Evolutionary conservation across 1,139 yeast species (phyloP).

Genomic region (Hanseniaspora uvarum): DNA sequence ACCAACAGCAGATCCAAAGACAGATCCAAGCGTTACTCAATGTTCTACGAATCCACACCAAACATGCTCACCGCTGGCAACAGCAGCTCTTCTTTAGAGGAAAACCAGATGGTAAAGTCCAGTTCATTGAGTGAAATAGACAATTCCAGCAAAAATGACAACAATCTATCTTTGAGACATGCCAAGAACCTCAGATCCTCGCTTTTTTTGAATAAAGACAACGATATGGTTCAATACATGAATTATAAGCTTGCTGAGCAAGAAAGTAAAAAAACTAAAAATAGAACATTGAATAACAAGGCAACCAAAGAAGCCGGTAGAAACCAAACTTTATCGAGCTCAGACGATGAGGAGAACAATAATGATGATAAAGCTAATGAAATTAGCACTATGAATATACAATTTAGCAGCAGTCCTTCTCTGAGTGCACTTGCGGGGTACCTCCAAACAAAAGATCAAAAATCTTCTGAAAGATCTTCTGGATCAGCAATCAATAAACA

Average conservation of each 20-base stretch:
- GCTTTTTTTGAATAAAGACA: slow-evolving; percentile 37
- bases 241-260: slow-evolving; percentile 23
- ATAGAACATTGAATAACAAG: not conserved
- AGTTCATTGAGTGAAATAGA: slow-evolving; percentile 9
- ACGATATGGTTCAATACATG: slow-evolving; percentile 28
- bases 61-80: not conserved
- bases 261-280: not conserved
- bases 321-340: not conserved
- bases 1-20: slow-evolving; percentile 1
- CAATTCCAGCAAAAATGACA: not conserved
- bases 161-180: slow-evolving; percentile 32
- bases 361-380: slow-evolving; percentile 18
- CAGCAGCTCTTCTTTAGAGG: not conserved
- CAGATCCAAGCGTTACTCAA: slow-evolving; percentile 11
- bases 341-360: slow-evolving; percentile 8
- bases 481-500: slow-evolving; percentile 21
- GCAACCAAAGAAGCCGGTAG: slow-evolving; percentile 14
- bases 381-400: slow-evolving; percentile 25
- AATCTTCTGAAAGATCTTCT: not conserved
- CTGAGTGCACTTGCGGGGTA: slow-evolving; percentile 35
- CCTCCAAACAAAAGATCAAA: slow-evolving; percentile 29
- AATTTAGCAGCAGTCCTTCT: slow-evolving; percentile 39
- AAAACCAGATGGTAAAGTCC: not conserved
- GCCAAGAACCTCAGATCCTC: slow-evolving; percentile 42
- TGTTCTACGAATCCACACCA: slow-evolving; percentile 14